Base-by-base conservation (phyloP, 164 flowering plant genomes). In the Nymphaea thermarum region DNA sequence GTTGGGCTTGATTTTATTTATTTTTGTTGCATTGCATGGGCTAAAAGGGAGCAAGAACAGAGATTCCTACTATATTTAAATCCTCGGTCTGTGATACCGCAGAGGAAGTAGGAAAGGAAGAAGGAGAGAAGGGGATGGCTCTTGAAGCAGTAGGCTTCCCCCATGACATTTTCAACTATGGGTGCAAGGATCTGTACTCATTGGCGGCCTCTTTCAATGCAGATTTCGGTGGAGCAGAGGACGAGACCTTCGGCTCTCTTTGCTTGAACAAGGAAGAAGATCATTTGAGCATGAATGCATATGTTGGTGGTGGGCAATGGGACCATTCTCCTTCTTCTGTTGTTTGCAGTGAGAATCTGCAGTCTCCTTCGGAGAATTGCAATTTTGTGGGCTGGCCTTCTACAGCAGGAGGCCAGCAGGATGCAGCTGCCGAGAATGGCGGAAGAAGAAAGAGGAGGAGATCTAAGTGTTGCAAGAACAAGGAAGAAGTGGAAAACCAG, bases 131-230 rank as follows among this genome's bases (percentile, higher is more conserved):
- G 66, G 16, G 66, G 44, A 90, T 90, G 96, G 89, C 90, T 18
- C 69, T 87, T 51, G 93, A 90, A 71, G 82, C 87, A 5, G 85
- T 86, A 18, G 85, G 84, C 12, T 86, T 73, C 74, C 82, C 83
- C 25, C 85, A 78, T 70, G 84, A 82, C 55, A 74, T 79, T 15
- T 81, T 84, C 44, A 57, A 70, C 61, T 77, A 80, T 73, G 72
- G 70, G 41, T 72, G 65, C 76, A 81, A 76, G 62, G 88, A 84
- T 43, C 67, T 76, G 59, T 73, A 71, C 73, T 68, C 80, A 55
- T 60, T 66, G 57, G 64, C 64, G 4, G 75, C 66, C 16, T 63
- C 63, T 25, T 72, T 67, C 15, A 71, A 64, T 66, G 70, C 77
- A 62, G 79, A 80, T 25, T 72, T 67, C 15, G 72, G 65, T 66